Conservation (phyloP, 2,329 filamentous ascomycete genomes). For the Thielaviopsis musarum region DNA sequence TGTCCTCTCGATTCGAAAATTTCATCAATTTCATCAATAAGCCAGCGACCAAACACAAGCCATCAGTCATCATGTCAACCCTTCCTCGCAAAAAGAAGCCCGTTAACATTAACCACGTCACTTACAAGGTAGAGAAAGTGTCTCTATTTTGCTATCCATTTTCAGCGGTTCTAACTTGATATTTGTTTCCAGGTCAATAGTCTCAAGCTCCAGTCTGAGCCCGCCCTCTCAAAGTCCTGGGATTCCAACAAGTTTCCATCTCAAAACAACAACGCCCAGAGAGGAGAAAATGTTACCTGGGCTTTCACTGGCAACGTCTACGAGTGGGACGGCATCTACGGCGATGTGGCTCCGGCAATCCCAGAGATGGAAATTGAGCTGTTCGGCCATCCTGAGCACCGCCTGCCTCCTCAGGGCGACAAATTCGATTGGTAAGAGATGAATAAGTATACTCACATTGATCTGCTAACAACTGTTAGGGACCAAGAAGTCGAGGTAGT, state of each 20-base stretch:
- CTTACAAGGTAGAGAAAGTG: background rate
- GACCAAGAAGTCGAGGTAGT: slow-evolving; percentile 36
- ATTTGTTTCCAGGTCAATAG: background rate
- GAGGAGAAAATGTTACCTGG: background rate
- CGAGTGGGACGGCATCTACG: slow-evolving; percentile 70
- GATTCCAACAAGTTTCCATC: background rate
- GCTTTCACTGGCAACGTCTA: slow-evolving; percentile 34
- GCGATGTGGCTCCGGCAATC: slow-evolving; percentile 63
- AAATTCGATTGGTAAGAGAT: slow-evolving; percentile 7
- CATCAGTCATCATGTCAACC: background rate
- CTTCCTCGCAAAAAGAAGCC: background rate
- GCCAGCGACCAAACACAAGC: background rate
- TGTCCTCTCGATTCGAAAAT: background rate
- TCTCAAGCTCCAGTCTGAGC: background rate
- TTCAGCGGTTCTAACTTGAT: background rate
- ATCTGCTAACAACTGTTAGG: slow-evolving; percentile 20
- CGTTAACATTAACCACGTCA: background rate
- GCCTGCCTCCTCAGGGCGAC: slow-evolving; percentile 15
- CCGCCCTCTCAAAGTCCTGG: background rate
- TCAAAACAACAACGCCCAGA: background rate
- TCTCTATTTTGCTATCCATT: background rate
- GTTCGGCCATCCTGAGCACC: slow-evolving; percentile 43
- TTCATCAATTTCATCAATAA: background rate
- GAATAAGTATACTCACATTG: background rate
- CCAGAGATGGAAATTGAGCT: slow-evolving; percentile 57